A percentile compares a stretch with the other conserved stretches of the same genome.
These are phyloP conservation scores for Populus simonii DNA, from an alignment of 345 rosid genomes.

Conservation along the genomic window DNA sequence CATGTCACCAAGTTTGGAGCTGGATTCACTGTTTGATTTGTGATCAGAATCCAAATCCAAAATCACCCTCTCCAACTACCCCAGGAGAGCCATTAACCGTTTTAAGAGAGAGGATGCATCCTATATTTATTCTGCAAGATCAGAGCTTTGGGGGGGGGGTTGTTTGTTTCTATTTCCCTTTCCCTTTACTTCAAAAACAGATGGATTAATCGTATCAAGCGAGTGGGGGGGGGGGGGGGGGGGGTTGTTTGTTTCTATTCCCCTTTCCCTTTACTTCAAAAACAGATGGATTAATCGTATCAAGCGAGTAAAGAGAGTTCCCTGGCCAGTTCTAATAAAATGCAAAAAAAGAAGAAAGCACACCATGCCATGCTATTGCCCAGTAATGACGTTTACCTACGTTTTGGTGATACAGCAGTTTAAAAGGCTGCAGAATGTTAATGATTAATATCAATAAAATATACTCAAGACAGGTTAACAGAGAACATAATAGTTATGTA, in stretches of 20 bases:
- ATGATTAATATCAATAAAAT: too few relatives aligned
- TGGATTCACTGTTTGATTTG: neutral
- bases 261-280: neutral
- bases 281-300: neutral
- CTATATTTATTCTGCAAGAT: conserved; percentile 18
- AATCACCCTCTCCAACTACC: neutral
- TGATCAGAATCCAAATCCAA: neutral
- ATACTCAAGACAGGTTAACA: conserved; percentile 14
- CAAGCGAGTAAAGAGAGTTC: neutral
- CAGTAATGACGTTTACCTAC: neutral
- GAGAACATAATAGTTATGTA: neutral
- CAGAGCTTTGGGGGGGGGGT: too few relatives aligned
- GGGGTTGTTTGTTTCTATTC: neutral
- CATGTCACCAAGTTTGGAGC: neutral
- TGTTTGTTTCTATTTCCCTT: too few relatives aligned
- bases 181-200: neutral
- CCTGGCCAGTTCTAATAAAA: neutral
- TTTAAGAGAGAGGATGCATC: neutral
- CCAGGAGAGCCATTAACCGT: neutral
- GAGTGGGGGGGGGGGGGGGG: too few relatives aligned
- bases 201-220: neutral
- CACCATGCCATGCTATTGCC: neutral
- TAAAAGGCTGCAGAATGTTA: too few relatives aligned
- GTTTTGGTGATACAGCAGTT: neutral
- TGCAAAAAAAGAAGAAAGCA: neutral